Percentiles rank a stretch among this genome's conserved stretches.
phyloP scores from a whole-genome alignment of 2,329 filamentous ascomycete genomes.

The Trichoderma polysporum region DNA sequence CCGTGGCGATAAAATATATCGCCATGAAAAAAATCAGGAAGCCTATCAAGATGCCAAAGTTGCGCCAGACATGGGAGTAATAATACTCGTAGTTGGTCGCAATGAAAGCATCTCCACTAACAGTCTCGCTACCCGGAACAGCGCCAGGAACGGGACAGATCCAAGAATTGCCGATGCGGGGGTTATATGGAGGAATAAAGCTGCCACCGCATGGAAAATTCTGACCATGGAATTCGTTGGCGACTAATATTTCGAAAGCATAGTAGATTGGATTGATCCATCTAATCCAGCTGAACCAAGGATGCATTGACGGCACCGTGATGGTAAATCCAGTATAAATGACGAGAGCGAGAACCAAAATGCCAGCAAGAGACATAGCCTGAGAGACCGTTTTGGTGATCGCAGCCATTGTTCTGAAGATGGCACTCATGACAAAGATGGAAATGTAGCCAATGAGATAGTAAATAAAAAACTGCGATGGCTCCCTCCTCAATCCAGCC shows the following conservation, averaged over 20 bases:
- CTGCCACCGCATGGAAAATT: conserved; percentile 54
- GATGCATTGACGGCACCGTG: conserved; percentile 57
- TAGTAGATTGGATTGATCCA: conserved; percentile 74
- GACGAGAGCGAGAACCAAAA: conserved; percentile 59
- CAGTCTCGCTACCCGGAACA: conserved; percentile 50
- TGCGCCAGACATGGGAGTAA: conserved; percentile 62
- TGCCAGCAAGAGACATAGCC: conserved; percentile 52
- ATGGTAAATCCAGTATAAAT: conserved; percentile 61
- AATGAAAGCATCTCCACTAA: conserved; percentile 64
- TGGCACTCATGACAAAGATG: conserved; percentile 71
- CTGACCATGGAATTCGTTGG: conserved; percentile 68
- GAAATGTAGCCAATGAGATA: conserved; percentile 66
- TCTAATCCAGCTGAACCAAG: conserved; percentile 74
- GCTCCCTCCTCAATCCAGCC: conserved; percentile 52
- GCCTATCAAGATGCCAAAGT: conserved; percentile 65
- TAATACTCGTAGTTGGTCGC: conserved; percentile 55
- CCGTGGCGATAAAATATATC: conserved; percentile 62
- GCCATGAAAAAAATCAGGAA: conserved; percentile 65
- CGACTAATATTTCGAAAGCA: conserved; percentile 69
- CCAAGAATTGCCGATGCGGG: conserved; percentile 45
- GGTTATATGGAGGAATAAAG: conserved; percentile 49
- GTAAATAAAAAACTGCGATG: conserved; percentile 74
- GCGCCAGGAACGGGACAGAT: conserved; percentile 56
- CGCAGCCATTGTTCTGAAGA: conserved; percentile 73
- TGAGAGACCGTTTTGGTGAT: conserved; percentile 65